Evolutionary conservation across 2,329 filamentous ascomycete genomes (phyloP).

Genomic region (Parasarocladium wereldwijsianum): DNA sequence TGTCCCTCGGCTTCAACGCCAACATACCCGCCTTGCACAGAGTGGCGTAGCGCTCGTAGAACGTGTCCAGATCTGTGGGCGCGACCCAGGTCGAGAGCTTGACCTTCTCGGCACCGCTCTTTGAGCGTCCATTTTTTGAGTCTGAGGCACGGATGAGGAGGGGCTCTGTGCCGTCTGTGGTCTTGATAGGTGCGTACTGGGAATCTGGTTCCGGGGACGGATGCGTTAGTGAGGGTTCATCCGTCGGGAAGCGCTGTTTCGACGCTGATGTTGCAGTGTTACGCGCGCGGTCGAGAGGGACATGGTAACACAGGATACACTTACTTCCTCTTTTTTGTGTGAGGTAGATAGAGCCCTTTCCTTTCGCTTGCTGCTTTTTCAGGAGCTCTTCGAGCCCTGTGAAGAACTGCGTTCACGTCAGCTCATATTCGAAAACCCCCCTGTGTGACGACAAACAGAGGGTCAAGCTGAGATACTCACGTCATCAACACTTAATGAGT

Average conservation of each 20-base stretch:
- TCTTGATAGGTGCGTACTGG: too few relatives aligned
- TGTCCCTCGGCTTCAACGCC: constrained; percentile 66
- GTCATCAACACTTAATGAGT: too few relatives aligned
- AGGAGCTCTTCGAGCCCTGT: constrained; percentile 53
- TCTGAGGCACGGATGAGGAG: constrained; percentile 65
- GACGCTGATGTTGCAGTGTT: too few relatives aligned
- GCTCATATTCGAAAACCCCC: too few relatives aligned
- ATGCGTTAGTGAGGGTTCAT: neutral
- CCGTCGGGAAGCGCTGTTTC: too few relatives aligned
- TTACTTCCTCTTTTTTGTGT: constrained; percentile 58
- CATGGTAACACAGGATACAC: constrained; percentile 11
- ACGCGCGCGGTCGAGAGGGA: too few relatives aligned
- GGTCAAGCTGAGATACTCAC: constrained; percentile 1
- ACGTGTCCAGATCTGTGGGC: constrained; percentile 59
- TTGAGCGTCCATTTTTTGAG: constrained; percentile 50
- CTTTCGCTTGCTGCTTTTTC: constrained; percentile 47
- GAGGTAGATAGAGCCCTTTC: constrained; percentile 60
- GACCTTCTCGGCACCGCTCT: constrained; percentile 40
- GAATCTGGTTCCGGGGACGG: too few relatives aligned
- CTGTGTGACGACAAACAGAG: too few relatives aligned
- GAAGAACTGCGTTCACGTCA: constrained; percentile 50
- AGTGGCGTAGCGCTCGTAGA: constrained; percentile 78
- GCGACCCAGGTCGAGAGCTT: constrained; percentile 77
- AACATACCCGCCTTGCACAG: constrained; percentile 14
- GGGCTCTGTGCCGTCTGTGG: constrained; percentile 24